Evolutionary conservation across 306 rosid genomes (phyloP).

Genomic region (Ormosia semicastrata): DNA sequence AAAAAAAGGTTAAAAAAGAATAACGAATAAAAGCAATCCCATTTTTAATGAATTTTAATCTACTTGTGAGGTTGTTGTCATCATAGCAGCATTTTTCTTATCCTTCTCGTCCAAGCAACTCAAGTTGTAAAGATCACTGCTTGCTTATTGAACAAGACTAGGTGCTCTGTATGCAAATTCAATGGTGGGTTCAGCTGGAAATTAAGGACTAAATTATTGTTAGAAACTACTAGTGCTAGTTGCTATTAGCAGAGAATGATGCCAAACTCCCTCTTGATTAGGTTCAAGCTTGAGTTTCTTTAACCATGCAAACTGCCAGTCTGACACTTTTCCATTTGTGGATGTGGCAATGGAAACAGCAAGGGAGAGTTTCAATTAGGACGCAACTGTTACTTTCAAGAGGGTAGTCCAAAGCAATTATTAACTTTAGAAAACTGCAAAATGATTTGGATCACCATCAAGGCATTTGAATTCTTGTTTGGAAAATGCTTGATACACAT

Average conservation of each 20-base stretch:
- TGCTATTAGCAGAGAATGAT: background rate
- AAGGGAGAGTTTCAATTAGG: background rate
- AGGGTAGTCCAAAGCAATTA: background rate
- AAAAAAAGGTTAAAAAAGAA: background rate
- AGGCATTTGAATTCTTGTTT: background rate
- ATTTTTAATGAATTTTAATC: background rate
- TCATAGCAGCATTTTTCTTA: background rate
- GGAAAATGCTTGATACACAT: too few relatives aligned
- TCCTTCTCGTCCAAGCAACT: slow-evolving; percentile 4
- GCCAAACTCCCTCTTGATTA: slow-evolving; percentile 3
- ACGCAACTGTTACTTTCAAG: background rate
- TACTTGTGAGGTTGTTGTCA: background rate
- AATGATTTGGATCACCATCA: background rate
- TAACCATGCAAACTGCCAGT: background rate
- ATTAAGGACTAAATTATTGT: background rate
- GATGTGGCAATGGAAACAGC: background rate
- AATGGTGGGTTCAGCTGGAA: background rate
- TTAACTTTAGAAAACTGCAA: background rate
- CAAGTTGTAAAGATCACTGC: background rate
- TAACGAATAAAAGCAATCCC: background rate
- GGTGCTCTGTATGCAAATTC: background rate
- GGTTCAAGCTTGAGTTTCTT: background rate
- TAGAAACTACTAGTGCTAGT: slow-evolving; percentile 4
- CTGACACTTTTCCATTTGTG: background rate
- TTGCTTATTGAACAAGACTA: slow-evolving; percentile 5